Percentiles rank a stretch among this genome's conserved stretches.
Conservation (phyloP, 257 asterid genomes). For the Solanum piurae region DNA sequence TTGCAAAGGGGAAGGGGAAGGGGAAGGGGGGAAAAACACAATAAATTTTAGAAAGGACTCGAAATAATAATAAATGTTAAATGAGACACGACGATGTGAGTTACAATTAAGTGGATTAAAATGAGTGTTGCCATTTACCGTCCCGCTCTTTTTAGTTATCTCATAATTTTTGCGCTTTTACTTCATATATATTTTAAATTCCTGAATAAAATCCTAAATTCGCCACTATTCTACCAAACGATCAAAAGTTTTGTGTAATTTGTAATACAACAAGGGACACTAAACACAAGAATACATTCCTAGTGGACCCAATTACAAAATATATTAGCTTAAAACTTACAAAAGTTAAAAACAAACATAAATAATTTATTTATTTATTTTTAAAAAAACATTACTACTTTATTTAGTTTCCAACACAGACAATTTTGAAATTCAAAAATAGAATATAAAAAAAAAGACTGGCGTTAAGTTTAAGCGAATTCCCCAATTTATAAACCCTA, state of each 20-base stretch:
- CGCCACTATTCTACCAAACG: too few relatives aligned
- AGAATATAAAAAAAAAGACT: background rate
- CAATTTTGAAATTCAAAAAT: constrained; percentile 5
- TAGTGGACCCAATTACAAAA: background rate
- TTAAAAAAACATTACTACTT: background rate
- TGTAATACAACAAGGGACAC: background rate
- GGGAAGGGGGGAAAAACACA: too few relatives aligned
- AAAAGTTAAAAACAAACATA: background rate
- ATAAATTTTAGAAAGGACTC: background rate
- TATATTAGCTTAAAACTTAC: background rate
- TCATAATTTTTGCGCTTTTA: too few relatives aligned
- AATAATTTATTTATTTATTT: too few relatives aligned
- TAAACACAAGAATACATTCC: background rate
- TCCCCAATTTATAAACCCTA: constrained; percentile 7
- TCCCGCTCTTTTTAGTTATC: background rate
- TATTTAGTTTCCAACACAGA: background rate
- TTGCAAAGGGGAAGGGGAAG: background rate
- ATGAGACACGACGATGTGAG: background rate
- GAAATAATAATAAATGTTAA: too few relatives aligned
- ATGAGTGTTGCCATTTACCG: too few relatives aligned
- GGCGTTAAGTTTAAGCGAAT: constrained; percentile 12
- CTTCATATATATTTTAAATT: too few relatives aligned
- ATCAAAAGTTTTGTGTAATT: background rate
- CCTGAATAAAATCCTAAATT: too few relatives aligned
- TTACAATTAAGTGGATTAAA: background rate